Evolutionary conservation across 352 stramenopile genomes (phyloP).

Genomic region (Elongisporangium anandrum): DNA sequence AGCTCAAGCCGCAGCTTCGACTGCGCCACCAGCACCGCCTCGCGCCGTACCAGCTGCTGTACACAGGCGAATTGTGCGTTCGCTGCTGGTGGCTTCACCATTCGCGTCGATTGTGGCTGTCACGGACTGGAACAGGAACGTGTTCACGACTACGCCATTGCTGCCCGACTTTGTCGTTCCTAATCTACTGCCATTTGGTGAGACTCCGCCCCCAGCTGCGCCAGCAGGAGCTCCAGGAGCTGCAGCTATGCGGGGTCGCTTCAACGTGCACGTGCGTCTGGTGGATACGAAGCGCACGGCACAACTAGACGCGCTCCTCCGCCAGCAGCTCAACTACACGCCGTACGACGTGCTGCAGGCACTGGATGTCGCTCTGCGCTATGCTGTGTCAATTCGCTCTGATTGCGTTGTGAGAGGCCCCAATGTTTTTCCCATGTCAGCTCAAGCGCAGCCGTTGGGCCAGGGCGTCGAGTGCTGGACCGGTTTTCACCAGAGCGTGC

Average conservation of each 20-base stretch:
- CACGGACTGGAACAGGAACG: neutral
- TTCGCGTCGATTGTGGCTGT: neutral
- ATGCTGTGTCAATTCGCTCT: conserved; percentile 48
- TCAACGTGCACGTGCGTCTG: neutral
- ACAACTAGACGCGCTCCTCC: neutral
- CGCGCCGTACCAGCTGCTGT: neutral
- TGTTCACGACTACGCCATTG: neutral
- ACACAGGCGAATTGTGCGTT: neutral
- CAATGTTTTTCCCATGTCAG: conserved; percentile 65
- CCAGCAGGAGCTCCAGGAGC: neutral
- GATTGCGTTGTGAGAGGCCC: conserved; percentile 41
- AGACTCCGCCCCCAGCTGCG: neutral
- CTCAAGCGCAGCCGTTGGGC: conserved; percentile 46
- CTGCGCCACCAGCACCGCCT: neutral
- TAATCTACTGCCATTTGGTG: neutral
- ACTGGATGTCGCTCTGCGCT: conserved; percentile 64
- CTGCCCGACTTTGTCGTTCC: neutral
- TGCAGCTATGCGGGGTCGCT: neutral
- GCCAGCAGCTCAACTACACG: neutral
- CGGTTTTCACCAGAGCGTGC: conserved; percentile 72
- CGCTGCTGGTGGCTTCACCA: neutral
- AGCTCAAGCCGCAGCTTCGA: neutral
- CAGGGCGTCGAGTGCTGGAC: conserved; percentile 68
- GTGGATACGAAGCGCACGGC: neutral
- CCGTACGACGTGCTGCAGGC: conserved; percentile 39